Evolutionary conservation across 2,329 filamentous ascomycete genomes (phyloP), one percentile per base, ranked within the genome.

Genomic region (Cladosporium phlei): DNA sequence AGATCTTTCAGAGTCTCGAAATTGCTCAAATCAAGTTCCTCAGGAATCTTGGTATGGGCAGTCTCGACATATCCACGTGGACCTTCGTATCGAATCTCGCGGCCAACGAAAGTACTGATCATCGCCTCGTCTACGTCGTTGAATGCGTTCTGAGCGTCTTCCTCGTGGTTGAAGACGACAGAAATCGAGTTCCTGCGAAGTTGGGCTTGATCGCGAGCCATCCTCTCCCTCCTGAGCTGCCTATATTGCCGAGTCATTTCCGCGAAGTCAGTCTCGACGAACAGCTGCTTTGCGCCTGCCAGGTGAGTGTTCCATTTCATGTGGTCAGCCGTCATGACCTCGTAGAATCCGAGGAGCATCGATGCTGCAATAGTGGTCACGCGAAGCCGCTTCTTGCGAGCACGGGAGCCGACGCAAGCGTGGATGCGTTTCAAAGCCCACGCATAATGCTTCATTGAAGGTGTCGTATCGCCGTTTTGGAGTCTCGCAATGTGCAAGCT

Each of bases 281-380:
- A 76, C 22, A 97, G 75, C 52, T 90, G 85, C 30, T 85, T 82
- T 8, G 88, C 87, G 10, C 93, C 93, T 38, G 87, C 80, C 28
- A 97, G 73, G 67, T 97, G 93, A 52, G 86, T 91, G 59, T 87
- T 93, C 93, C 93, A 98, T 64, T 95, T 95, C 46, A 85, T 82
- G 59, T 97, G 91, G 55, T 98, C 91, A 17, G 89, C 91, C 27
- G 85, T 86, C 83, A 91, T 93, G 14, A 96, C 87, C 64, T 97
- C 93, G 59, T 95, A 97, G 64, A 89, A 97, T 0, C 83, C 88
- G 6, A 98, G 75, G 6, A 97, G 71, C 27, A 96, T 72, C 0
- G 88, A 89, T 2, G 90, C 89, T 6, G 90, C 91, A n/a, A 97
- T 71, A 0, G 89, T 96, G 1, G 87, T 82, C 7, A 88, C 79